A percentile compares a stretch with the other conserved stretches of the same genome.
phyloP scores from a whole-genome alignment of 2,329 filamentous ascomycete species.

The Sclerotinia borealis region DNA sequence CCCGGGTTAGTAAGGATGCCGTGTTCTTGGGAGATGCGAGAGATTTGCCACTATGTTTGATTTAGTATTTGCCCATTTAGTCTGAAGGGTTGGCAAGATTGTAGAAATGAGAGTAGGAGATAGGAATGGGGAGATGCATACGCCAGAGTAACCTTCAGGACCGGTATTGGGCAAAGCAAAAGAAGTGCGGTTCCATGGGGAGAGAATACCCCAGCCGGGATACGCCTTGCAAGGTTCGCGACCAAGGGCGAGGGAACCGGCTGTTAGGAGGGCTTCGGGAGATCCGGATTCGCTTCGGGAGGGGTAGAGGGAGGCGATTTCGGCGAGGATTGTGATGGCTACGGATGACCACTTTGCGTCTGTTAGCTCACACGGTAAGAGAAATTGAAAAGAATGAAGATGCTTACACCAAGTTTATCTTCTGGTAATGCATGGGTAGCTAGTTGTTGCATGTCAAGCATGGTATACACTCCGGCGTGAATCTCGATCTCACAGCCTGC shows the following conservation, averaged over 20 bases:
- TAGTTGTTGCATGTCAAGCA: slow-evolving; percentile 73
- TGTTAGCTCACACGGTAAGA: slow-evolving; percentile 17
- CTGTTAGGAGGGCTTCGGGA: slow-evolving; percentile 62
- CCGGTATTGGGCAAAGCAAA: slow-evolving; percentile 9
- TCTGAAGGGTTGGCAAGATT: background rate
- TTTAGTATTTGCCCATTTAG: background rate
- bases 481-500: slow-evolving; percentile 53
- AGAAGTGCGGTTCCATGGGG: slow-evolving; percentile 45
- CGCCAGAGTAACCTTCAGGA: slow-evolving; percentile 7
- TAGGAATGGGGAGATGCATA: background rate
- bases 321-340: slow-evolving; percentile 62
- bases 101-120: background rate
- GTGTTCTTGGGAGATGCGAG: slow-evolving; percentile 71
- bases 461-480: slow-evolving; percentile 71
- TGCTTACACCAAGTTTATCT: slow-evolving; percentile 6
- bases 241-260: slow-evolving; percentile 63
- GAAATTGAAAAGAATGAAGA: too few relatives aligned
- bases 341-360: slow-evolving; percentile 43
- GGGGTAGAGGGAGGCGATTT: slow-evolving; percentile 64
- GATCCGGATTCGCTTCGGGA: slow-evolving; percentile 42
- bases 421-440: slow-evolving; percentile 57
- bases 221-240: slow-evolving; percentile 69
- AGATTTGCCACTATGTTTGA: slow-evolving; percentile 53
- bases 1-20: slow-evolving; percentile 60
- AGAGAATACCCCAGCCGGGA: slow-evolving; percentile 63